Percentiles rank a stretch among this genome's conserved stretches.
These are phyloP conservation scores for Alternaria dauci DNA, from an alignment of 2,329 filamentous ascomycete genomes.

Conservation along the genomic window DNA sequence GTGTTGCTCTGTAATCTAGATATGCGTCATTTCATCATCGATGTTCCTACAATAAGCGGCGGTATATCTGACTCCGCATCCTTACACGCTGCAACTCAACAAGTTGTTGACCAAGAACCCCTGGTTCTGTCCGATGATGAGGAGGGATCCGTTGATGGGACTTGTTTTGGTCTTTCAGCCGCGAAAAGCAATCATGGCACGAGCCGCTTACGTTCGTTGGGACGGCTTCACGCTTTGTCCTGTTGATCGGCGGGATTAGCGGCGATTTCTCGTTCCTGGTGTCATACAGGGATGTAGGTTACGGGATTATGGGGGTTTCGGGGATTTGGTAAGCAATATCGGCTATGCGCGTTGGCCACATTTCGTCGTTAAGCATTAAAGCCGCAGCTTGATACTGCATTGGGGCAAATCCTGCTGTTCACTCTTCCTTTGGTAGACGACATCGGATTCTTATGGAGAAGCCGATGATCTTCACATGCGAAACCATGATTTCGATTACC, in stretches of 20 bases:
- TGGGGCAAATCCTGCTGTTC: background rate
- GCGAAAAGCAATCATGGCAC: slow-evolving; percentile 3
- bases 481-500: background rate
- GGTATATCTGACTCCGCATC: background rate
- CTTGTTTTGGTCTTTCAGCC: slow-evolving; percentile 5
- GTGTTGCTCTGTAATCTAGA: slow-evolving; percentile 3
- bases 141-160: background rate
- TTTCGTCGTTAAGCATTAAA: background rate
- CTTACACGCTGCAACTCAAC: background rate
- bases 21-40: slow-evolving; percentile 3
- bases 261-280: background rate
- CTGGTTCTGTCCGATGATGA: background rate
- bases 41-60: background rate
- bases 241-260: background rate
- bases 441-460: background rate
- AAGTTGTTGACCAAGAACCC: background rate
- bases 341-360: background rate
- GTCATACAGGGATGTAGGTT: background rate
- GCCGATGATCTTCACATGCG: background rate
- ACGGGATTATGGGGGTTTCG: background rate
- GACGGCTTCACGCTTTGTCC: background rate
- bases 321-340: slow-evolving; percentile 4
- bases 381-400: background rate
- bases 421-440: background rate
- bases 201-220: slow-evolving; percentile 2